Evolutionary conservation across 108 stramenopile genomes (phyloP), one percentile per base, ranked within the genome.

Genomic region (Fistulifera solaris): DNA sequence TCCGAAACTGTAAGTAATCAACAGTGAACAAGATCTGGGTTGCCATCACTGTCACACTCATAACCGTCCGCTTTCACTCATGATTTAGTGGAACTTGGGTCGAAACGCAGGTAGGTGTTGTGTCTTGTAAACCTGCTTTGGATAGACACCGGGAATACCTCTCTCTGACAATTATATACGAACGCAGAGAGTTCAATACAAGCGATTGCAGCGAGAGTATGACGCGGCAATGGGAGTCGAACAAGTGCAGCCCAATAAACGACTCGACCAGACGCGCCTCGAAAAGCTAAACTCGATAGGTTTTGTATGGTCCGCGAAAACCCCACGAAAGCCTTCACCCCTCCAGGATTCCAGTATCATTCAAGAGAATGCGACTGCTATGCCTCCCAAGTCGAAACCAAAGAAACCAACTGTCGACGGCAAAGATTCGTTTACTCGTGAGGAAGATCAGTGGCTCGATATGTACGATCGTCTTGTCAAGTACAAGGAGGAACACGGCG

Each of bases 401-500:
- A 27, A 10, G 52, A 10, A 18, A 53, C 12, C 52, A n/a, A n/a
- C n/a, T n/a, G n/a, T n/a, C n/a, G 16, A 48, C 11, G 47, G 47
- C 47, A 48, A 48, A 11, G 14, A 48, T 48, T 48, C 16, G 47
- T 40, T n/a, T n/a, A n/a, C n/a, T n/a, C n/a, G n/a, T n/a, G 47
- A 27, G 15, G 63, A 64, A 7, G 47, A 52, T 15, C 64, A 58
- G n/a, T 77, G 68, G 65, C 65, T 71, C 26, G 61, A 62, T 14
- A 72, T 75, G 71, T 80, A 75, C 51, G 55, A 66, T 22, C 63
- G 72, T 41, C 58, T 85, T 16, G 47, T 70, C 6, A 42, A 64
- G 25, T 85, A 78, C 68, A 72, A 80, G 54, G 56, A 70, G 47
- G 55, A 68, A 22, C 61, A 73, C 27, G 83, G 83, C n/a, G n/a